These are phyloP conservation scores for Cladophialophora immunda DNA, from an alignment of 2,329 filamentous ascomycete species.

Conservation along the genomic window DNA sequence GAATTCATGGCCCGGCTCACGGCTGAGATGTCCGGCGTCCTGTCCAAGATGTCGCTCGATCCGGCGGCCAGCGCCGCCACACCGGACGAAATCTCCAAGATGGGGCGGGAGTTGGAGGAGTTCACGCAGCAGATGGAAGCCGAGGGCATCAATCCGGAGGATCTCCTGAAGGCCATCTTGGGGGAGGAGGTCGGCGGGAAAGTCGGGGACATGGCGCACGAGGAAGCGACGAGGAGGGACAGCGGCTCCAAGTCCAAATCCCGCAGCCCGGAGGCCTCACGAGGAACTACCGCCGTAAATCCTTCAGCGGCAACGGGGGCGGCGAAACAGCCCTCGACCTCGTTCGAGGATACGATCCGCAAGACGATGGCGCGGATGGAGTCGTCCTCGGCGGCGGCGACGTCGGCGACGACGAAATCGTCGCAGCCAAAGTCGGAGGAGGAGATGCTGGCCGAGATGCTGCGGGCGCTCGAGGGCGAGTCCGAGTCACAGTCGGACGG, in stretches of 20 bases:
- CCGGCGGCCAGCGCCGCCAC: conserved; percentile 36
- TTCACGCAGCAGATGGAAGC: conserved; percentile 46
- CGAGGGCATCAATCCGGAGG: conserved; percentile 42
- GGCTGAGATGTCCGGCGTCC: conserved; percentile 41
- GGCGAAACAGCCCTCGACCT: conserved; percentile 47
- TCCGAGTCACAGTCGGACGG: conserved; percentile 69
- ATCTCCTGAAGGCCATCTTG: conserved; percentile 45
- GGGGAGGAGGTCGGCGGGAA: conserved; percentile 41
- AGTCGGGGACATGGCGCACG: conserved; percentile 28
- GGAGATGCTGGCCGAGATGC: conserved; percentile 88
- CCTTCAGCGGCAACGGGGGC: conserved; percentile 1
- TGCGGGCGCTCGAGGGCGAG: conserved; percentile 83
- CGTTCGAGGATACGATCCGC: conserved; percentile 90
- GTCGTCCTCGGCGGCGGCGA: conserved; percentile 75
- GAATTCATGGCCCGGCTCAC: conserved; percentile 41
- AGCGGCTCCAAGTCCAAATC: conserved; percentile 30
- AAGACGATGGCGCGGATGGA: conserved; percentile 94
- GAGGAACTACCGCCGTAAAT: conserved; percentile 34
- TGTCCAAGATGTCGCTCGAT: conserved; percentile 36
- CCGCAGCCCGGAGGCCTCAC: conserved; percentile 36
- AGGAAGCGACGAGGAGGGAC: conserved; percentile 38
- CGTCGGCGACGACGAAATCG: conserved; percentile 73
- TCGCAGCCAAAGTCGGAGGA: conserved; percentile 69
- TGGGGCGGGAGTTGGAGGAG: conserved; percentile 43
- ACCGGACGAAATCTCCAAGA: conserved; percentile 38